Conservation (phyloP, 768 basidiomycete species). For the Xanthoconium purpureum region DNA sequence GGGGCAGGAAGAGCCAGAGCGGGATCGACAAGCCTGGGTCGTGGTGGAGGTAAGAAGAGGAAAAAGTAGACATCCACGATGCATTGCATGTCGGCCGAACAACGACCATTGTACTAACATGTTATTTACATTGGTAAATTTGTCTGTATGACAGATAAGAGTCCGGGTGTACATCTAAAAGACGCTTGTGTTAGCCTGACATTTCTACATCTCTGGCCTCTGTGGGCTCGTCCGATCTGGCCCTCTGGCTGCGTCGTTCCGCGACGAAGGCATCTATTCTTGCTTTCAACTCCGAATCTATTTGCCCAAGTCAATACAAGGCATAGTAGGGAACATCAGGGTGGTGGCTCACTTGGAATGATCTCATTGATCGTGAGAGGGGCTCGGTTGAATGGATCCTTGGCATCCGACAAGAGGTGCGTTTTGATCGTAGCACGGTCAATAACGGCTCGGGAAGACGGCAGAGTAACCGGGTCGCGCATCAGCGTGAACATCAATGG, state of each 20-base stretch:
- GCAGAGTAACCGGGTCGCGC: constrained; percentile 91
- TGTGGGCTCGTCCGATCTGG: constrained; percentile 13
- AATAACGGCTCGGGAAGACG: constrained; percentile 72
- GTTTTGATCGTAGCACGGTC: constrained; percentile 95
- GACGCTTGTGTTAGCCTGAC: constrained; percentile 13
- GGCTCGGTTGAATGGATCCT: constrained; percentile 93
- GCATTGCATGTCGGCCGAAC: neutral
- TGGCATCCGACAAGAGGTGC: constrained; percentile 85
- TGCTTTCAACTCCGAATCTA: constrained; percentile 68
- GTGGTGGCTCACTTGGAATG: constrained; percentile 58
- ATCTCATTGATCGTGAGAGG: constrained; percentile 81
- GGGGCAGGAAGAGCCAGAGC: constrained; percentile 25
- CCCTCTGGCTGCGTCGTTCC: constrained; percentile 49
- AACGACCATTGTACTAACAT: neutral
- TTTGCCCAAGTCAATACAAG: constrained; percentile 8
- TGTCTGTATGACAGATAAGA: constrained; percentile 1
- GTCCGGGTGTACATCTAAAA: constrained; percentile 2
- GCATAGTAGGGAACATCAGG: neutral
- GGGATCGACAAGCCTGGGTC: constrained; percentile 22
- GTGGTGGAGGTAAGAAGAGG: constrained; percentile 31
- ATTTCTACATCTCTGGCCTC: constrained; percentile 32
- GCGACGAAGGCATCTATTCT: constrained; percentile 69
- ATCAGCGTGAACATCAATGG: constrained; percentile 90
- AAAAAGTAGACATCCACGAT: constrained; percentile 26
- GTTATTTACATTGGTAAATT: neutral